Conservation (phyloP, 768 basidiomycete species). For the Phylloporus sp. region DNA sequence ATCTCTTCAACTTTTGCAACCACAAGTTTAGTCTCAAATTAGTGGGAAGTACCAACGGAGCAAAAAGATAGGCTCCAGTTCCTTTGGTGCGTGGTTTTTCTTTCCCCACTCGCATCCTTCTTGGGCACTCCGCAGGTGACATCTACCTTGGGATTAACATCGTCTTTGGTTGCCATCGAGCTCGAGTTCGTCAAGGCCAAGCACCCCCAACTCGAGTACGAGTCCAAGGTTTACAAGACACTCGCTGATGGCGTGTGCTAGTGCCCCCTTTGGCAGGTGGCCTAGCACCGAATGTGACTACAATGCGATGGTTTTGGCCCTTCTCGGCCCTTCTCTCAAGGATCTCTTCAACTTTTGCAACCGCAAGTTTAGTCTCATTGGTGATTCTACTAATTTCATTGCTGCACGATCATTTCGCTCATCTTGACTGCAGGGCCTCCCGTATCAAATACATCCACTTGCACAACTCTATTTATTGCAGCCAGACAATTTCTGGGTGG, state of each 20-base stretch:
- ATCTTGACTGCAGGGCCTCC: slow-evolving; percentile 67
- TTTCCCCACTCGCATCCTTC: background rate
- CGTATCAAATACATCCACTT: slow-evolving; percentile 99
- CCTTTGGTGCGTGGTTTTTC: slow-evolving; percentile 69
- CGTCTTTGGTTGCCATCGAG: slow-evolving; percentile 99
- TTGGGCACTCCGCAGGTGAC: slow-evolving; percentile 58
- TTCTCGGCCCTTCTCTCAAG: slow-evolving; percentile 88
- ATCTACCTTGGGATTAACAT: slow-evolving; percentile 99
- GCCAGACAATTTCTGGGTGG: slow-evolving; percentile 99
- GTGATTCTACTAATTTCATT: slow-evolving; percentile 39
- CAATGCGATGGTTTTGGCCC: slow-evolving; percentile 99
- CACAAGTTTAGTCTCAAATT: slow-evolving; percentile 98
- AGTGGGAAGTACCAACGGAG: slow-evolving; percentile 97
- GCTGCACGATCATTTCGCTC: slow-evolving; percentile 38
- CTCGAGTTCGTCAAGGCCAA: slow-evolving; percentile 99
- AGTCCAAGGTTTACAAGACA: slow-evolving; percentile 95
- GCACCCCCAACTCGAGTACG: slow-evolving; percentile 99
- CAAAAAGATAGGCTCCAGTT: slow-evolving; percentile 99
- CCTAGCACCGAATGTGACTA: slow-evolving; percentile 96
- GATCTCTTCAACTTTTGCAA: slow-evolving; percentile 95
- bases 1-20: slow-evolving; percentile 93
- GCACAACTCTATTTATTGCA: slow-evolving; percentile 95
- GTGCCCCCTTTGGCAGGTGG: slow-evolving; percentile 97
- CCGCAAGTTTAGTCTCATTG: slow-evolving; percentile 90
- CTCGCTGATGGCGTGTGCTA: slow-evolving; percentile 99